phyloP scores from a whole-genome alignment of 306 rosid genomes.

The Abrus precatorius region DNA sequence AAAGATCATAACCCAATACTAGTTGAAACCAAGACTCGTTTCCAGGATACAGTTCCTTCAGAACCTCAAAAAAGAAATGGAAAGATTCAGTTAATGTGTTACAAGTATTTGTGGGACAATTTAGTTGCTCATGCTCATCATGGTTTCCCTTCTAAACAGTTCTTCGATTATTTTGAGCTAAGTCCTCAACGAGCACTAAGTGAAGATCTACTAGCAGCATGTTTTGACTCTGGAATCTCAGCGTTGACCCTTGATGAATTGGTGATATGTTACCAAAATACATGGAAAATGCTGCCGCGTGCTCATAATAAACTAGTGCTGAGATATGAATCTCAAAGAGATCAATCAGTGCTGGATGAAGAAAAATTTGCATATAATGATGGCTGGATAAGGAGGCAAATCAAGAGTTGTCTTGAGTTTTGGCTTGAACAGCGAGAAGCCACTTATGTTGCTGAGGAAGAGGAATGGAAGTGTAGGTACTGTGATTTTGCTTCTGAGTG shows the following conservation, averaged over 20 bases:
- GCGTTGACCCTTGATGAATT: constrained; percentile 68
- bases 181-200: constrained; percentile 57
- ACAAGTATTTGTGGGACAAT: constrained; percentile 82
- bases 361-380: constrained; percentile 60
- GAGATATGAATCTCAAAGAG: constrained; percentile 77
- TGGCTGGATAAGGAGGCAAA: constrained; percentile 63
- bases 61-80: constrained; percentile 85
- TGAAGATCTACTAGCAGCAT: constrained; percentile 53
- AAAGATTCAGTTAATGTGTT: constrained; percentile 86
- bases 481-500: constrained; percentile 60
- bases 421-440: constrained; percentile 84
- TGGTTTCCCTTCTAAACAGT: constrained; percentile 56
- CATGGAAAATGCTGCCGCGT: constrained; percentile 58
- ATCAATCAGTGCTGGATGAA: constrained; percentile 70
- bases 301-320: constrained; percentile 60
- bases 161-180: constrained; percentile 63
- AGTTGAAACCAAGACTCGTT: constrained; percentile 82
- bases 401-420: constrained; percentile 62
- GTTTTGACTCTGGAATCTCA: constrained; percentile 56
- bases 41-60: constrained; percentile 61
- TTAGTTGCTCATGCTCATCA: constrained; percentile 49
- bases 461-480: constrained; percentile 71
- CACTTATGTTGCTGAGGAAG: constrained; percentile 64
- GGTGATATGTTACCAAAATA: constrained; percentile 54
- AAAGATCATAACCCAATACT: constrained; percentile 55